Conservation (phyloP, 345 rosid species). For the Iberis pinnata region DNA sequence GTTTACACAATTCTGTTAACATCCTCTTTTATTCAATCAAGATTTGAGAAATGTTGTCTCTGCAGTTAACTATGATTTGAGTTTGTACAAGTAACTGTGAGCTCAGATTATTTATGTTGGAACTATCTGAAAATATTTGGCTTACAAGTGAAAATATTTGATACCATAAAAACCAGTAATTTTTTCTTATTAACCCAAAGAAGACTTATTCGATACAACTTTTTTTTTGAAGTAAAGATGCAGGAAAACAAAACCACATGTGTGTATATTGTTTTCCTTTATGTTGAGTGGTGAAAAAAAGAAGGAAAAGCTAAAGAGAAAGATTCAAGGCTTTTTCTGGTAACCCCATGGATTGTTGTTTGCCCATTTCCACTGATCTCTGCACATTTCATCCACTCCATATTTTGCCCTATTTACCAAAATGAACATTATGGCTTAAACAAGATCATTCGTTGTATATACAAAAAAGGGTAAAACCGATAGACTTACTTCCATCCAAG, state of each 20-base stretch:
- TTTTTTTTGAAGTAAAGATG: constrained; percentile 9
- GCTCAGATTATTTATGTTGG: no score
- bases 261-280: not conserved
- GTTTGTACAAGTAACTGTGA: no score
- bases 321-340: constrained; percentile 40
- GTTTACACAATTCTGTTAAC: no score
- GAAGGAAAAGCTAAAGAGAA: not conserved
- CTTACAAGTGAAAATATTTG: no score
- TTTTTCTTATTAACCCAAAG: constrained; percentile 12
- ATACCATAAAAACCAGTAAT: no score
- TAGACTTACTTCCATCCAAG: constrained; percentile 84
- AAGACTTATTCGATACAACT: constrained; percentile 2
- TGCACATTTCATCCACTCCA: constrained; percentile 86
- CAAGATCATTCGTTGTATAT: not conserved
- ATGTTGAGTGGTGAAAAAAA: not conserved
- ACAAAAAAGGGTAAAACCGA: not conserved
- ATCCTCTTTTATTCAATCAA: no score
- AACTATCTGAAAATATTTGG: no score
- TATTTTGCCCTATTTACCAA: constrained; percentile 61
- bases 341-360: constrained; percentile 82
- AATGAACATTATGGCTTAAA: no score
- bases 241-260: not conserved
- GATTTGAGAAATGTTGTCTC: no score
- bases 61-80: no score
- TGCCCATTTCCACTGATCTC: constrained; percentile 97